Conservation (phyloP, 2,329 filamentous ascomycete genomes). For the Aspergillus spinulosporus region DNA sequence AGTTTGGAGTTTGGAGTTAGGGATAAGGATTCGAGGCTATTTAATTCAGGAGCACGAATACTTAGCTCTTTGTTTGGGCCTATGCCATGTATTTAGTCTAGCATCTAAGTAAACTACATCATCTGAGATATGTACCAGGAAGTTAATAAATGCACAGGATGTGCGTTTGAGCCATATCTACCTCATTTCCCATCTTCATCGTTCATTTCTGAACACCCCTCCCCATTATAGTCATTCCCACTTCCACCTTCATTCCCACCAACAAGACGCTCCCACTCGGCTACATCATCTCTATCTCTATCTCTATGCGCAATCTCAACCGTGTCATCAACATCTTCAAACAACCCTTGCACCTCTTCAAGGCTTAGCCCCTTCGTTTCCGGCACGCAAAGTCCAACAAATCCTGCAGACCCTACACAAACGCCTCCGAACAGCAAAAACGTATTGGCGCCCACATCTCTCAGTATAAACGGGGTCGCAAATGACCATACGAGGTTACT, state of each 20-base stretch:
- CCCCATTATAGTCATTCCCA: neutral
- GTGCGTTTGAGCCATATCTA: neutral
- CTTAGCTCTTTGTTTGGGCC: neutral
- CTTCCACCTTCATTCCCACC: neutral
- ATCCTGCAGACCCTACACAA: slow-evolving; percentile 49
- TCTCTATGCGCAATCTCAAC: neutral
- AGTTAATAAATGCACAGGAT: neutral
- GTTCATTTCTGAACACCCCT: no score
- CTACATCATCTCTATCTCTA: neutral
- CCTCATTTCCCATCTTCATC: neutral
- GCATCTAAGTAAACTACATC: neutral
- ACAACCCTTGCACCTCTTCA: slow-evolving; percentile 56
- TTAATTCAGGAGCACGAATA: neutral
- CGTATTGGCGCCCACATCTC: slow-evolving; percentile 51
- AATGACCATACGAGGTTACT: slow-evolving; percentile 46
- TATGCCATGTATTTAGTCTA: neutral
- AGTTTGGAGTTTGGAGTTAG: neutral
- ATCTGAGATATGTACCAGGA: neutral
- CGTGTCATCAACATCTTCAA: slow-evolving; percentile 40
- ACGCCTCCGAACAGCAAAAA: slow-evolving; percentile 47
- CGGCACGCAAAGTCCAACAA: slow-evolving; percentile 54
- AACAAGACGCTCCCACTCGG: slow-evolving; percentile 4
- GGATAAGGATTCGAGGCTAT: neutral
- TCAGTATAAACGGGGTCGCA: slow-evolving; percentile 46
- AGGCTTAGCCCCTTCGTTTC: slow-evolving; percentile 58